These are phyloP conservation scores for Hypholoma sublateritium DNA, from an alignment of 768 basidiomycete genomes.

Conservation along the genomic window DNA sequence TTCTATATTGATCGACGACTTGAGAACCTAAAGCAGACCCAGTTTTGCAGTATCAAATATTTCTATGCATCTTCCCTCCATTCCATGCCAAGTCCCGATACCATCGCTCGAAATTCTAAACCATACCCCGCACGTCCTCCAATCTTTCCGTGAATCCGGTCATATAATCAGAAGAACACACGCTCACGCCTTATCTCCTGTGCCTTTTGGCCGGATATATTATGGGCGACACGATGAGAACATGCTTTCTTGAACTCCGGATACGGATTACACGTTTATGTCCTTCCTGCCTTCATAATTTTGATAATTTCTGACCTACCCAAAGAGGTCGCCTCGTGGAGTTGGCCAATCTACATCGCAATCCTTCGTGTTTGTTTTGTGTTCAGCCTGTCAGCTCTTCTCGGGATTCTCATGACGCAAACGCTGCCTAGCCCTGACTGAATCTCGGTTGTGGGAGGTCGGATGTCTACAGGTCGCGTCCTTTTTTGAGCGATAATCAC, in stretches of 20 bases:
- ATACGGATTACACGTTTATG: constrained; percentile 64
- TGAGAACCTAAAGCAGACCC: constrained; percentile 15
- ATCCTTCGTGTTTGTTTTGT: constrained; percentile 26
- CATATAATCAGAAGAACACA: constrained; percentile 8
- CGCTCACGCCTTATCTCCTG: constrained; percentile 45
- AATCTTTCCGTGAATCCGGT: constrained; percentile 11
- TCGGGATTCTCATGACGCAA: constrained; percentile 23
- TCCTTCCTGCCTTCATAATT: constrained; percentile 42
- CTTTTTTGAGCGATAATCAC: constrained; percentile 23
- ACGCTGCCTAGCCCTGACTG: constrained; percentile 13
- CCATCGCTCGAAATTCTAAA: constrained; percentile 14
- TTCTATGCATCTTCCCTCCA: constrained; percentile 12
- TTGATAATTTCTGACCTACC: constrained; percentile 58
- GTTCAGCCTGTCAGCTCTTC: constrained; percentile 18
- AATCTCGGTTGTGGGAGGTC: constrained; percentile 23
- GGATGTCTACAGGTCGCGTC: constrained; percentile 24
- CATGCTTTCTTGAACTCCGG: constrained; percentile 71
- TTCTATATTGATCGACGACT: constrained; percentile 33
- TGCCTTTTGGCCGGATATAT: constrained; percentile 57
- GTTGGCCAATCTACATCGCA: constrained; percentile 26
- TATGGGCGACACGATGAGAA: constrained; percentile 58
- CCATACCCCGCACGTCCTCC: constrained; percentile 13
- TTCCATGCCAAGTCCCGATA: constrained; percentile 17
- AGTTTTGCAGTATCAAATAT: constrained; percentile 10
- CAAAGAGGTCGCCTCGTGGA: constrained; percentile 48